Conservation (phyloP, 164 flowering plant genomes). For the Cinnamomum micranthum region DNA sequence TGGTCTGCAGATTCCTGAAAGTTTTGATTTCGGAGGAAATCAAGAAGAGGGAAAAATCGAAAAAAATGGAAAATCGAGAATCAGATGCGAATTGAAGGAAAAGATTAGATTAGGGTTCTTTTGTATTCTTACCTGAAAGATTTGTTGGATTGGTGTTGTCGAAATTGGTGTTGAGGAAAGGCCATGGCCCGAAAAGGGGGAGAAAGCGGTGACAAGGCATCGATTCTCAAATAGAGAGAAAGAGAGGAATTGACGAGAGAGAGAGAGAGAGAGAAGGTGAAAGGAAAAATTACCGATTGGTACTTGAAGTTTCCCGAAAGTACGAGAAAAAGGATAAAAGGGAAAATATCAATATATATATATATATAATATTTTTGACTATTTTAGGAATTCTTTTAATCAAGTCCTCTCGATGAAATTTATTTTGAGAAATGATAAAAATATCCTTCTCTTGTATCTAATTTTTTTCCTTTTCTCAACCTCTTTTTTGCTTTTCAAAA, state of each 20-base stretch:
- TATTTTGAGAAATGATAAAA: too few relatives aligned
- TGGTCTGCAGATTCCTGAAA: slow-evolving; percentile 45
- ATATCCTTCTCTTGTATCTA: too few relatives aligned
- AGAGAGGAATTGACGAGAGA: too few relatives aligned
- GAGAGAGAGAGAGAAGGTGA: background rate
- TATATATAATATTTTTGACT: too few relatives aligned
- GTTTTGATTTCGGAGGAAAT: background rate
- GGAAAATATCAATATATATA: too few relatives aligned
- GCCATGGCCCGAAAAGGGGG: slow-evolving; percentile 16
- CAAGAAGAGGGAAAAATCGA: background rate
- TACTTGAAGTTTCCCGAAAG: background rate
- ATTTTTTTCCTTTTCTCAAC: too few relatives aligned
- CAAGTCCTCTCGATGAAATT: too few relatives aligned
- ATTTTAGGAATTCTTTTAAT: too few relatives aligned
- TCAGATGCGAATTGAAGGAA: background rate
- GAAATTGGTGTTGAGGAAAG: slow-evolving; percentile 20
- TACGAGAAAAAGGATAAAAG: background rate
- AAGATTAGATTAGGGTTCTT: background rate
- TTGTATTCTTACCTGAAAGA: slow-evolving; percentile 25
- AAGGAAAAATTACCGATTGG: background rate
- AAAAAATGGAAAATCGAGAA: background rate
- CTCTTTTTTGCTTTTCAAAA: too few relatives aligned
- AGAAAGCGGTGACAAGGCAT: background rate
- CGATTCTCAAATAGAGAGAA: background rate
- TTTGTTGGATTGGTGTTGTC: slow-evolving; percentile 33